Percentiles rank a stretch among this genome's conserved stretches.
Evolutionary conservation across 768 basidiomycete genomes (phyloP).

Genomic region (Tricholoma sp.): DNA sequence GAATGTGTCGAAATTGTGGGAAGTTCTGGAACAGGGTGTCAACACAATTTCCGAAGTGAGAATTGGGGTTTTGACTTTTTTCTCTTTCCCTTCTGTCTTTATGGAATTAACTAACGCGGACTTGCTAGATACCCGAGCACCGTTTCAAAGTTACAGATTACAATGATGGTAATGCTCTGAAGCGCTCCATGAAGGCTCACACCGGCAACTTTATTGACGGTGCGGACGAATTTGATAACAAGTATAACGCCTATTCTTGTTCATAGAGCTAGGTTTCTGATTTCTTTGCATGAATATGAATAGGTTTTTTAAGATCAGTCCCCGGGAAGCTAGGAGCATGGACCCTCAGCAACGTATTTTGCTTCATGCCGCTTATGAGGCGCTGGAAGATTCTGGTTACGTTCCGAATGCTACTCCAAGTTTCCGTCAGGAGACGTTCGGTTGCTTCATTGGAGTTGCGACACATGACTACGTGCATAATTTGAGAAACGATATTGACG

Average conservation of each 20-base stretch:
- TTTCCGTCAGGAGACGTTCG: conserved; percentile 51
- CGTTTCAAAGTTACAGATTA: conserved; percentile 49
- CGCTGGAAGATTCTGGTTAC: conserved; percentile 68
- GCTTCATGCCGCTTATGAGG: conserved; percentile 61
- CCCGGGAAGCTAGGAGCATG: conserved; percentile 71
- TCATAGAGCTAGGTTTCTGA: not conserved
- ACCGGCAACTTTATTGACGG: conserved; percentile 63
- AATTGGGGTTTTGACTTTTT: not conserved
- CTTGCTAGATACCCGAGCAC: conserved; percentile 50
- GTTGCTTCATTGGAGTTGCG: conserved; percentile 64
- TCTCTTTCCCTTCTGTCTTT: not conserved
- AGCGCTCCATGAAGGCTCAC: conserved; percentile 43
- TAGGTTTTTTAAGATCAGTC: conserved; percentile 67
- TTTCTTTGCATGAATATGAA: not conserved
- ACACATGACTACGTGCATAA: conserved; percentile 70
- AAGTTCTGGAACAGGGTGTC: conserved; percentile 48
- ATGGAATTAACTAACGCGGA: conserved; percentile 2
- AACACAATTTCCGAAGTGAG: conserved; percentile 56
- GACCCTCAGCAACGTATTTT: conserved; percentile 73
- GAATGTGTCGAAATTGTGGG: conserved; percentile 48
- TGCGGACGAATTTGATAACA: conserved; percentile 59
- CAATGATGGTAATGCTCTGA: conserved; percentile 21
- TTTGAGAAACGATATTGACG: conserved; percentile 54
- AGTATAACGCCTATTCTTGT: conserved; percentile 16
- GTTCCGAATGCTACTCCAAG: conserved; percentile 52